Percentiles rank a stretch among this genome's conserved stretches.
Conservation (phyloP, 805 yeast species). For the Pichia manshurica region DNA sequence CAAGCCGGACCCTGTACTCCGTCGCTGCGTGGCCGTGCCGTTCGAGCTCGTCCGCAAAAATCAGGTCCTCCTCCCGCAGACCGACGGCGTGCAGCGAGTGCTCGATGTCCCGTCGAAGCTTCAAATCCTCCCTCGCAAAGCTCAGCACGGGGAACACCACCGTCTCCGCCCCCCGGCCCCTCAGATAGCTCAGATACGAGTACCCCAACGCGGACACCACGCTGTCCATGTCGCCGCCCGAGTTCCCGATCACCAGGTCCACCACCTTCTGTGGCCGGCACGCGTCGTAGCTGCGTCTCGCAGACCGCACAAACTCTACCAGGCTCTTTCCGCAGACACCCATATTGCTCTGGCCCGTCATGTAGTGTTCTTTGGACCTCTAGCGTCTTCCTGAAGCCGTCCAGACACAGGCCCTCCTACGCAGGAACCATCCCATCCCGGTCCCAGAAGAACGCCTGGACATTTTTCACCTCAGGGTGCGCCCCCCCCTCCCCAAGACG, state of each 20-base stretch:
- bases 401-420: too few relatives aligned
- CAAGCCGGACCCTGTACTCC: constrained; percentile 35
- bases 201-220: constrained; percentile 69
- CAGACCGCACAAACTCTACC: constrained; percentile 3
- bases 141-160: constrained; percentile 63
- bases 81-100: constrained; percentile 43
- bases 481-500: not conserved
- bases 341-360: too few relatives aligned
- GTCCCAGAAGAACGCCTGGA: too few relatives aligned
- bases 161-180: constrained; percentile 22
- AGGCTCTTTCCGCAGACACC: not conserved
- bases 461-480: too few relatives aligned
- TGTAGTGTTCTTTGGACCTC: too few relatives aligned
- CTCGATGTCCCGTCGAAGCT: constrained; percentile 65
- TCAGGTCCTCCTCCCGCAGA: constrained; percentile 45
- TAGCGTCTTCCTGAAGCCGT: too few relatives aligned
- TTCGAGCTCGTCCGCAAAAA: constrained; percentile 65
- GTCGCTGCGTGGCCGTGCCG: constrained; percentile 4
- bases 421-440: too few relatives aligned
- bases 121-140: constrained; percentile 60
- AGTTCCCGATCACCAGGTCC: constrained; percentile 67
- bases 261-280: not conserved
- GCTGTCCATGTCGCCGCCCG: constrained; percentile 86
- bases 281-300: not conserved
- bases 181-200: constrained; percentile 47